Conservation (phyloP, 31 red algal genomes). For the Bonnemaisonia californica region DNA sequence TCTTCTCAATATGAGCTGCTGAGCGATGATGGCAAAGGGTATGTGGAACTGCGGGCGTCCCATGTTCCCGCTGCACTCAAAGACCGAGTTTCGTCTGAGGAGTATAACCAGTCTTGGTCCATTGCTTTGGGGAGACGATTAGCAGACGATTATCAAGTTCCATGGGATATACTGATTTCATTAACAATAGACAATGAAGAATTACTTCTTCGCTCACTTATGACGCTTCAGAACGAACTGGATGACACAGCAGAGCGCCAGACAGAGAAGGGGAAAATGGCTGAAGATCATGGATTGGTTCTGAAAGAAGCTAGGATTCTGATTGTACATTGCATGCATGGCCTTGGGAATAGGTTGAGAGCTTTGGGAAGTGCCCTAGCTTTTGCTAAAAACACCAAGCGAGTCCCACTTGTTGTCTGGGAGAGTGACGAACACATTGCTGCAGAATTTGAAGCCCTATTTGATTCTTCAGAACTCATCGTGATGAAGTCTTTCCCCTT, state of each 20-base stretch:
- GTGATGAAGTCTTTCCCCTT: slow-evolving; percentile 52
- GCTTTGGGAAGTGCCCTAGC: slow-evolving; percentile 72
- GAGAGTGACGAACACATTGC: slow-evolving; percentile 76
- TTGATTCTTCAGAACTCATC: slow-evolving; percentile 39
- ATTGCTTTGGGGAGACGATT: slow-evolving; percentile 73
- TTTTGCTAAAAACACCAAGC: slow-evolving; percentile 51
- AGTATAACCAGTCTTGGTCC: slow-evolving; percentile 52
- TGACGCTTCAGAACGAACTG: slow-evolving; percentile 26
- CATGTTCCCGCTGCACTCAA: slow-evolving; percentile 44
- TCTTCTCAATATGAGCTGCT: slow-evolving; percentile 39
- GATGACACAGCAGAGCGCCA: slow-evolving; percentile 2
- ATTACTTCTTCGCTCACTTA: slow-evolving; percentile 37
- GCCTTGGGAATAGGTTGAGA: slow-evolving; percentile 84
- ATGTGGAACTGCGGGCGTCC: slow-evolving; percentile 39
- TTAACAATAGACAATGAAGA: slow-evolving; percentile 48
- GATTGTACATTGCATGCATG: slow-evolving; percentile 73
- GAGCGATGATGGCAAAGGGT: slow-evolving; percentile 19
- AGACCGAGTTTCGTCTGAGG: slow-evolving; percentile 17
- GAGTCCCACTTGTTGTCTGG: slow-evolving; percentile 76
- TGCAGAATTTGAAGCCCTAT: slow-evolving; percentile 72
- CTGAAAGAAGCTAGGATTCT: slow-evolving; percentile 34
- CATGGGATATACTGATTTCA: slow-evolving; percentile 70
- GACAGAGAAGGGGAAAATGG: background rate
- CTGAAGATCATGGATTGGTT: background rate
- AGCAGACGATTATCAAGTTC: slow-evolving; percentile 69